A percentile compares a stretch with the other conserved stretches of the same genome.
phyloP scores from a whole-genome alignment of 192 early-diverging fungal genomes.

The Funneliformis mosseae region DNA sequence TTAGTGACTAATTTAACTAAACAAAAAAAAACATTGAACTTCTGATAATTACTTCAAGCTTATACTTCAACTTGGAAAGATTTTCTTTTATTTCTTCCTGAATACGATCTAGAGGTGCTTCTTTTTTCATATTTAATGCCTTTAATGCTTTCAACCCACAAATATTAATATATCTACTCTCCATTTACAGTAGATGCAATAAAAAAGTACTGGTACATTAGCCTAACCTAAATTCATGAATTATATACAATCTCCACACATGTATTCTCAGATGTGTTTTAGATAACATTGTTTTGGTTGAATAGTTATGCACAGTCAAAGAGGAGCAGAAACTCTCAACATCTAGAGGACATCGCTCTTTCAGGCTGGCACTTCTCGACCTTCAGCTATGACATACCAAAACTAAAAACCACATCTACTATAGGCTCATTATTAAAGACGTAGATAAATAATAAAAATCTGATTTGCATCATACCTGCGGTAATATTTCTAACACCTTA shows the following conservation, averaged over 20 bases:
- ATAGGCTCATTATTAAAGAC: slow-evolving; percentile 23
- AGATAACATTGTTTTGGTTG: too few species aligned
- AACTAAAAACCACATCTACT: slow-evolving; percentile 22
- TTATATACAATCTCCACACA: too few species aligned
- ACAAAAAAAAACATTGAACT: too few species aligned
- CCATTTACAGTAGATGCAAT: slow-evolving; percentile 4
- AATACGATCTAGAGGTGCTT: neutral
- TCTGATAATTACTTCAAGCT: slow-evolving; percentile 2
- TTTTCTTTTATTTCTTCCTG: neutral
- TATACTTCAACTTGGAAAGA: slow-evolving; percentile 12
- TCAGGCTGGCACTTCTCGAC: too few species aligned
- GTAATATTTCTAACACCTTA: too few species aligned
- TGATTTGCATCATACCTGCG: neutral
- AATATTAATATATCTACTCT: slow-evolving; percentile 18
- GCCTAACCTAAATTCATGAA: neutral
- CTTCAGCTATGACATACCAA: too few species aligned
- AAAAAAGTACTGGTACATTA: slow-evolving; percentile 29
- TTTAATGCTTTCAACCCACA: slow-evolving; percentile 13
- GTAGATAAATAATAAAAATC: neutral
- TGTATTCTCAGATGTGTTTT: too few species aligned
- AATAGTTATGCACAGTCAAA: too few species aligned
- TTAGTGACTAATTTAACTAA: too few species aligned
- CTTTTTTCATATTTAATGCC: slow-evolving; percentile 9
- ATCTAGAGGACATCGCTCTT: too few species aligned
- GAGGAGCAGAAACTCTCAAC: too few species aligned